Evolutionary conservation across 352 stramenopile species (phyloP).

Genomic region (Phytophthora europaea): DNA sequence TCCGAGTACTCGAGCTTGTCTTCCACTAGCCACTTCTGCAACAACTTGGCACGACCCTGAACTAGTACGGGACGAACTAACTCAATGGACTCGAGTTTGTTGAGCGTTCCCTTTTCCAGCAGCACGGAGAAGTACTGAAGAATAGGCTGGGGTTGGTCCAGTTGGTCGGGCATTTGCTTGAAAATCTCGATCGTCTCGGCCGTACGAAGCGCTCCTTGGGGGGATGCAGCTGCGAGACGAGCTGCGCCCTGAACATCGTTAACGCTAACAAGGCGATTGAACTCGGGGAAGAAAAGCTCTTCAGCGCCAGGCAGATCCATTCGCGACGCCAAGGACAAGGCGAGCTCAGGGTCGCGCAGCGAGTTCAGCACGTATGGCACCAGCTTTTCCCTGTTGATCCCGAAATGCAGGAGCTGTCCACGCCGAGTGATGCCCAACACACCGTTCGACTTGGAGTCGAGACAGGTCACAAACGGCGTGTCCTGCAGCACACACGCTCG

Average conservation of each 20-base stretch:
- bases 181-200: constrained; percentile 98
- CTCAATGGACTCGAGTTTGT: constrained; percentile 99
- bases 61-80: constrained; percentile 96
- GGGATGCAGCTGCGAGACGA: constrained; percentile 89
- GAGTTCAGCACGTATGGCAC: constrained; percentile 98
- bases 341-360: constrained; percentile 95
- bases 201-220: constrained; percentile 92
- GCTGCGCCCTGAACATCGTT: constrained; percentile 79
- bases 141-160: constrained; percentile 96
- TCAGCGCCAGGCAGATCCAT: constrained; percentile 97
- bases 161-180: constrained; percentile 96
- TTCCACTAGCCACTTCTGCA: constrained; percentile 99
- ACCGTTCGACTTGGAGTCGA: constrained; percentile 92
- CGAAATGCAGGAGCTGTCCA: constrained; percentile 96
- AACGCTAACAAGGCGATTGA: constrained; percentile 92
- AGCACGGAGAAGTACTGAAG: constrained; percentile 99
- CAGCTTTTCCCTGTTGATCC: constrained; percentile 97
- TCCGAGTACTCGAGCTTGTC: constrained; percentile 98
- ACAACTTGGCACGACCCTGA: constrained; percentile 95
- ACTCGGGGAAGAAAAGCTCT: constrained; percentile 97
- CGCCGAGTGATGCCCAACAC: constrained; percentile 98
- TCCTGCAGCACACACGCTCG: constrained; percentile 96
- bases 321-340: constrained; percentile 94
- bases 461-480: constrained; percentile 95
- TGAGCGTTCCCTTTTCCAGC: constrained; percentile 98